Evolutionary conservation across 2,329 filamentous ascomycete species (phyloP), one percentile per base, ranked within the genome.

Genomic region (Clonostachys sp.): DNA sequence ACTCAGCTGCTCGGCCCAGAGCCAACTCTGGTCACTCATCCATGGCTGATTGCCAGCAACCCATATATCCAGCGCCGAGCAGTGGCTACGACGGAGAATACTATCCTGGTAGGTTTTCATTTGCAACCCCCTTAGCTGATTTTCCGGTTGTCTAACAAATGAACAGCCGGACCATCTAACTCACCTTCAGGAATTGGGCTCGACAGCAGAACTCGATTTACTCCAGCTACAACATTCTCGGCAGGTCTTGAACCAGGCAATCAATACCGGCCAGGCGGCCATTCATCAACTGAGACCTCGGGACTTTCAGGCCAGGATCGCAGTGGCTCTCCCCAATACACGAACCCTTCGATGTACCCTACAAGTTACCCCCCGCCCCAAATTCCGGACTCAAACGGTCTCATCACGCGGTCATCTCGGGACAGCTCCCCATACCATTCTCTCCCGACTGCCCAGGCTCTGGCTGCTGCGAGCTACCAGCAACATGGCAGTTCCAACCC

Each of bases 21-120:
- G 76, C 79, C 4, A 80, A 83, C 44, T 78, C 71, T 12, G 60
- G 82, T 13, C 78, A 83, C 50, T 83, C 80, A 13, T 78, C 80
- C 4, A 17, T 45, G 45, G 9, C 45, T 20, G 45, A 43, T 35
- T 34, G 40, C 17, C 45, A 43, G 30, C 40, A 47, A n/a, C 18
- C 45, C 10, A 36, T 35, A 7, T 47, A 47, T n/a, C 41, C 34
- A 13, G 24, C 24, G 24, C 24, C 24, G 8, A 33, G 20, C 20
- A 51, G 41, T 12, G 30, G 51, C 16, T 48, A 42, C 16, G 33
- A 41, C 14, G 10, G 20, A 5, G 42, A 34, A 1, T 35, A 16
- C 39, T 48, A 41, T 20, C 17, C 42, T 13, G 33, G 47, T 48
- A 45, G 12, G 36, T 14, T 30, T 30, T 4, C 24, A 30, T 5